These are phyloP conservation scores for Chlamydomonas applanata DNA, from an alignment of 139 green algal species.

Conservation along the genomic window DNA sequence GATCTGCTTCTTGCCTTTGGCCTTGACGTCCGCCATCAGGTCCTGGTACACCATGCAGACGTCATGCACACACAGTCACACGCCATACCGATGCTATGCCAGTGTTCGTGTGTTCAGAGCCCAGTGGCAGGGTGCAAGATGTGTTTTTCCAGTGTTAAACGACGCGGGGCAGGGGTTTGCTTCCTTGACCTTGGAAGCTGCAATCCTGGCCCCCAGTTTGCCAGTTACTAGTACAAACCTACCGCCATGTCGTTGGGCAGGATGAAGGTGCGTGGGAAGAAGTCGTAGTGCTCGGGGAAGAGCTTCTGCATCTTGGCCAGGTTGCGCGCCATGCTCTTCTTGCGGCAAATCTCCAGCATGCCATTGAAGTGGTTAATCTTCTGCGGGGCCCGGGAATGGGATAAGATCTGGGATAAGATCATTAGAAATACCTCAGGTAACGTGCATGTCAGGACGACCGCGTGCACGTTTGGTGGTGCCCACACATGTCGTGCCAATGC, in stretches of 20 bases:
- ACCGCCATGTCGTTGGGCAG: conserved; percentile 59
- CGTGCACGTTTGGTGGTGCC: too few relatives aligned
- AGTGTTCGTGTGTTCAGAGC: too few relatives aligned
- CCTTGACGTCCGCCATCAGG: conserved; percentile 48
- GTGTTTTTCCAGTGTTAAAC: too few relatives aligned
- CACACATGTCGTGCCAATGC: too few relatives aligned
- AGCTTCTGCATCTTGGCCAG: conserved; percentile 54
- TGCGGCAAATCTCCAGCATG: conserved; percentile 84
- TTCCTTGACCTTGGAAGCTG: too few relatives aligned
- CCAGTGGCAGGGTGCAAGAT: too few relatives aligned
- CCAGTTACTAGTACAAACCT: too few relatives aligned
- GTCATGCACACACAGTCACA: neutral
- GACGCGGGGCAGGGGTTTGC: too few relatives aligned
- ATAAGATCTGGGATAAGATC: neutral
- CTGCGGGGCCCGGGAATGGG: conserved; percentile 37
- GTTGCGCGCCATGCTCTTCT: conserved; percentile 73
- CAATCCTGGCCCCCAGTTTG: too few relatives aligned
- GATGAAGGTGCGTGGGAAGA: conserved; percentile 64
- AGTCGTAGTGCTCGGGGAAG: conserved; percentile 58
- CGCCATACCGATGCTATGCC: too few relatives aligned
- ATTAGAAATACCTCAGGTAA: neutral
- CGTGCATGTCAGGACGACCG: too few relatives aligned
- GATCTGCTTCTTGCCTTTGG: conserved; percentile 49
- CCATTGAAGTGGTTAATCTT: conserved; percentile 89
- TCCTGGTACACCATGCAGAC: conserved; percentile 19